Percentiles rank a stretch among this genome's conserved stretches.
phyloP scores from a whole-genome alignment of 495 filamentous ascomycete species.

The Podospora bellae-mahoneyi region DNA sequence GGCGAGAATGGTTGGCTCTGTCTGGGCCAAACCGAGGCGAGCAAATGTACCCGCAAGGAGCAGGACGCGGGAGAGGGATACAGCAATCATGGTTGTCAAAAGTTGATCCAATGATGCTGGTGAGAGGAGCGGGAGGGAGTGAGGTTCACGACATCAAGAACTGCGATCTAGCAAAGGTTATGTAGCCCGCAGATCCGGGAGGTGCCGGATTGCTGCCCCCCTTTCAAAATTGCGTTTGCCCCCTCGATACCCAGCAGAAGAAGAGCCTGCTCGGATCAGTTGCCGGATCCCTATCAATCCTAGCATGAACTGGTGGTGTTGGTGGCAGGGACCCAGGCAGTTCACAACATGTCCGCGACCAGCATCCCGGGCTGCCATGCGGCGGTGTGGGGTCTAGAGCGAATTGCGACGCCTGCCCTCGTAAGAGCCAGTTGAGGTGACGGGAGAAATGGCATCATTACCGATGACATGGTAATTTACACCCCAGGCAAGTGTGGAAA shows the following conservation, averaged over 20 bases:
- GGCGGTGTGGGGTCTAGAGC: background rate
- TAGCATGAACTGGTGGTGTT: background rate
- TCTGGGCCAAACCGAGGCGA: slow-evolving; percentile 12
- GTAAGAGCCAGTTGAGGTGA: background rate
- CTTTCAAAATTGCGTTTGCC: slow-evolving; percentile 13
- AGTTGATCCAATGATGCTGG: background rate
- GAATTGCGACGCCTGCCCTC: background rate
- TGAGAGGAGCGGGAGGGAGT: background rate
- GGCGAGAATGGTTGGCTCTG: slow-evolving; percentile 5
- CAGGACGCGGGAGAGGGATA: slow-evolving; percentile 16
- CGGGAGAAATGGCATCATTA: slow-evolving; percentile 4
- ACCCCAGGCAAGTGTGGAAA: background rate
- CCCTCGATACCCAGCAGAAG: background rate
- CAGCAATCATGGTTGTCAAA: slow-evolving; percentile 14
- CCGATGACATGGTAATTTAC: background rate
- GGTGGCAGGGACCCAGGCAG: background rate
- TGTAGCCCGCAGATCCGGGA: slow-evolving; percentile 6
- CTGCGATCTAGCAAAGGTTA: slow-evolving; percentile 12
- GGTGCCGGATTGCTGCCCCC: background rate
- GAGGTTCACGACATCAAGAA: slow-evolving; percentile 6
- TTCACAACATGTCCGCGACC: background rate
- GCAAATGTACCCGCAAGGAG: slow-evolving; percentile 16
- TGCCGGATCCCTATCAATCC: background rate
- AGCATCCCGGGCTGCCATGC: slow-evolving; percentile 2
- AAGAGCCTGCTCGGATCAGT: background rate